phyloP scores from a whole-genome alignment of 1,139 yeast genomes.

The Debaryomycetaceae sp. region DNA sequence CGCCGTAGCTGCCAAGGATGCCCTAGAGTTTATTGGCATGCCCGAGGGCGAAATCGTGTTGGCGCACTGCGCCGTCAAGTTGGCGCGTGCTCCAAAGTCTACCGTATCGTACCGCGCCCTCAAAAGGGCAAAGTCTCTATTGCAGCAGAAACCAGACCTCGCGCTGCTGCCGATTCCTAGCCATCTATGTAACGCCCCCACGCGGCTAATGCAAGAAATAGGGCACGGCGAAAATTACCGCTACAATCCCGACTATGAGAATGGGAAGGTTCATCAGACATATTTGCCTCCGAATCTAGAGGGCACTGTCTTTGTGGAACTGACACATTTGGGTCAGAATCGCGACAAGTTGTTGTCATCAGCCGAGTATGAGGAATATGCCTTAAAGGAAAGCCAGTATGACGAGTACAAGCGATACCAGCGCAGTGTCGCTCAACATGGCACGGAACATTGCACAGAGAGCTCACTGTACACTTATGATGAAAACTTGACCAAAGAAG shows the following conservation, averaged over 20 bases:
- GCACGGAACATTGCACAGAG: background rate
- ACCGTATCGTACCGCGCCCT: conserved; percentile 77
- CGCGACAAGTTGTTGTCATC: conserved; percentile 17
- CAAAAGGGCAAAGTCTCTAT: conserved; percentile 47
- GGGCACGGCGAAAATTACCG: conserved; percentile 82
- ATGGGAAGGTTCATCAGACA: conserved; percentile 64
- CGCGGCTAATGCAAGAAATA: conserved; percentile 73
- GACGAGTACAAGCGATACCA: conserved; percentile 14
- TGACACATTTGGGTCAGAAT: conserved; percentile 22
- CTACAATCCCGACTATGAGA: conserved; percentile 69
- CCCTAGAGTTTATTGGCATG: conserved; percentile 87
- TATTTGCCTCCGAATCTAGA: conserved; percentile 49
- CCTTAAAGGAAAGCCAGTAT: conserved; percentile 17
- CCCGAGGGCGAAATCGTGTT: conserved; percentile 89
- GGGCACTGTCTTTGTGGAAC: conserved; percentile 24
- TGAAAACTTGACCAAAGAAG: conserved; percentile 25
- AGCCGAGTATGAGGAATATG: conserved; percentile 12
- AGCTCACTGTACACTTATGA: conserved; percentile 17
- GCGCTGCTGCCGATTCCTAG: conserved; percentile 59
- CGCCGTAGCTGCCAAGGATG: conserved; percentile 76
- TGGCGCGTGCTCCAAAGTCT: conserved; percentile 79
- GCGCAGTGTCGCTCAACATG: background rate
- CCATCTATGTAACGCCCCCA: conserved; percentile 91
- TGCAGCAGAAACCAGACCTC: conserved; percentile 52
- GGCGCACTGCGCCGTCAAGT: conserved; percentile 85